Base-by-base conservation (phyloP, 805 yeast species). In the Komagataella populi region DNA sequence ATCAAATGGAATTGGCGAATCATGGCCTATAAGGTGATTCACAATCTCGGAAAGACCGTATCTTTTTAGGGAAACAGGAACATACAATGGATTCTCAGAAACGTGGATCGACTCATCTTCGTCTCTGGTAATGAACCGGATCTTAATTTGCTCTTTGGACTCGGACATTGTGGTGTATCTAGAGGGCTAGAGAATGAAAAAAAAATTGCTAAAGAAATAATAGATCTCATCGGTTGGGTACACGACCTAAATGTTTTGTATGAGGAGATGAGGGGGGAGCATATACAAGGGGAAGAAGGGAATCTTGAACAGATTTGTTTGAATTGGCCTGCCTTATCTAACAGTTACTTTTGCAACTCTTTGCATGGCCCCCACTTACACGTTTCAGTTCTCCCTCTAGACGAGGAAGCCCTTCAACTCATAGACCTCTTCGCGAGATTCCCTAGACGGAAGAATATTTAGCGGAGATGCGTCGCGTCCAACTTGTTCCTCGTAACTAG, bases 11-110 rank as follows among this genome's bases (percentile, higher is more conserved):
- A 88, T 78, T 1, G 93, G 82, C 48, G 70, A 72, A 16, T 81
- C 83, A 20, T 44, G 46, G 6, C 68, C 73, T 49, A 93, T 71
- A 52, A 93, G 73, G 69, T 93, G 97, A 69, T 93, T 93, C 20
- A 93, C 96, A 63, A 93, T 83, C 68, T 93, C 98, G 4, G 96
- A 87, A 45, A 93, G 75, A 52, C 99, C 99, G 64, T 80, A 90
- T 66, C 98, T 78, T 59, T 87, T 89, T 57, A 93, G 74, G 3
- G 84, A 68, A 20, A 84, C 84, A 20, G 99, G 99, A 23, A 89
- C 97, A 63, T 75, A 85, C 51, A 93, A 73, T 12, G 99, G 96
- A 50, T 84, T 78, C 53, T 87, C 93, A 17, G 78, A 71, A 8
- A 87, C 87, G 47, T 83, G 84, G 48, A 91, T 65, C 16, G 78